phyloP scores from a whole-genome alignment of 768 basidiomycete species.

The Favolaschia claudopus region DNA sequence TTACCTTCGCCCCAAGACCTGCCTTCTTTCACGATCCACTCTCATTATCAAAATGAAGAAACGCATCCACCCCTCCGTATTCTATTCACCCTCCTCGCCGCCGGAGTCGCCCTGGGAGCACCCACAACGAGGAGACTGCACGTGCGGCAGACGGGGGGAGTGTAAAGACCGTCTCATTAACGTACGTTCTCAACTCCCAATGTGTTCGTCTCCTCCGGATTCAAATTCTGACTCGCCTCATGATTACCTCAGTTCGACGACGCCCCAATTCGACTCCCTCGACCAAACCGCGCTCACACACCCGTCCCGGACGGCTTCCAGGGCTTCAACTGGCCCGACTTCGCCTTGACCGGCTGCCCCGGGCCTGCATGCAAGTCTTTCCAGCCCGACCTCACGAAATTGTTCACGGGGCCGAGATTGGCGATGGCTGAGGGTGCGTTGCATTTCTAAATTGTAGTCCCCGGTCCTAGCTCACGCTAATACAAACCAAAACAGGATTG shows the following conservation, averaged over 20 bases:
- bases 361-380: conserved; percentile 1
- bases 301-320: conserved; percentile 2
- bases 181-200: not conserved
- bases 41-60: conserved; percentile 1
- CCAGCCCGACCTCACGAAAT: not conserved
- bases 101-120: not conserved
- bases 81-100: not conserved
- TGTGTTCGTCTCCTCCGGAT: not conserved
- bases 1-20: not conserved
- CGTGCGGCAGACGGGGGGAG: not conserved
- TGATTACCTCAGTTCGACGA: conserved; percentile 3
- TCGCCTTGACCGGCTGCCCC: not conserved
- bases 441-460: not conserved
- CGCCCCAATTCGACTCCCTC: not conserved
- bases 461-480: no score
- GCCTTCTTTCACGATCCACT: not conserved
- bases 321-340: conserved; percentile 6
- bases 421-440: conserved; percentile 3
- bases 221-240: not conserved
- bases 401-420: not conserved
- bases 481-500: no score
- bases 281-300: not conserved
- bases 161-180: not conserved
- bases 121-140: not conserved
- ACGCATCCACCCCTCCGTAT: not conserved